Evolutionary conservation across 495 filamentous ascomycete genomes (phyloP), one percentile per base, ranked within the genome.

Genomic region (Collariella sp.): DNA sequence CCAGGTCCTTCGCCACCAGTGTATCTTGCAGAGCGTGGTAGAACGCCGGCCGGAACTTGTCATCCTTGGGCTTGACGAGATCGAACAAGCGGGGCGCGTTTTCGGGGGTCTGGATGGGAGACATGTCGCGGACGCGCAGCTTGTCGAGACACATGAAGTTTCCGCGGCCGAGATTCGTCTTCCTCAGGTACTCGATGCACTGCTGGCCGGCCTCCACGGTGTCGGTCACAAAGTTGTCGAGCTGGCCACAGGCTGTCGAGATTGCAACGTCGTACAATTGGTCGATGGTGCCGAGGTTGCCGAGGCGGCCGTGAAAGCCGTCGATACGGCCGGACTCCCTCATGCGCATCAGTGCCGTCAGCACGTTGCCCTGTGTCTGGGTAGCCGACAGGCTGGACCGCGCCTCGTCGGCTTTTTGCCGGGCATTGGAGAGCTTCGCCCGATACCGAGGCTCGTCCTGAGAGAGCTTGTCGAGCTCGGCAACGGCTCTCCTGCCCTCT

Each of bases 81-180:
- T 98, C 93, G 61, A 96, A 97, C 13, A 98, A 75, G 19, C 93
- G 81, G 6, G 93, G 91, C 13, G 91, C 91, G 63, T 84, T 85
- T 69, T 97, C 93, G 0, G 93, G 94, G 0, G 94, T 97, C 34
- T 86, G 79, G 50, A 96, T 88, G 0, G 78, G 72, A 3, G 79
- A 81, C 51, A 96, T 71, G 63, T 96, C 86, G 42, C 86, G 80
- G 41, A 77, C 73, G 31, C 88, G 77, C 20, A 96, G 77, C 57
- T 91, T 88, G 65, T 97, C 87, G 2, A 98, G 80, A 55, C 91
- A 87, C 62, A 97, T 97, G 65, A 98, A 95, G 71, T 95, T 95
- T 26, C 90, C 93, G 64, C 94, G 81, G n/a, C 93, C 93, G 22
- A 97, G 84, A 62, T 95, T 96, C 58, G 94, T 97, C 75, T 97